A percentile compares a stretch with the other conserved stretches of the same genome.
Evolutionary conservation across 148 eudicot genomes (phyloP).

Genomic region (Vaccinium darrowii): DNA sequence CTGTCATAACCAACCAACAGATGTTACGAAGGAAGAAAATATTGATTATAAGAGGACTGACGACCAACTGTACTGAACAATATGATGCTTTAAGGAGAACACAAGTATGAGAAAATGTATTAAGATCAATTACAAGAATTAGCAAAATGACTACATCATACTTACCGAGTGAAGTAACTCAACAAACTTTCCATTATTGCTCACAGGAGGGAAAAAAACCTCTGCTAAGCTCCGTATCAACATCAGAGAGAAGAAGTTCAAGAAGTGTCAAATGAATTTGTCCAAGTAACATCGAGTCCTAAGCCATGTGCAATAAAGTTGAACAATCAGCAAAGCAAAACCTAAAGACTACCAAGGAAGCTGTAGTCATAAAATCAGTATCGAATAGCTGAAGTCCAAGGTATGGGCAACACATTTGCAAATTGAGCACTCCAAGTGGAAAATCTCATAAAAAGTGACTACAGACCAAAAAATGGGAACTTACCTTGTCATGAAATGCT

Average conservation of each 20-base stretch:
- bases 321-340: conserved; percentile 10
- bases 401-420: conserved; percentile 13
- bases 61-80: background rate
- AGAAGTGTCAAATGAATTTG: conserved; percentile 74
- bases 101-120: background rate
- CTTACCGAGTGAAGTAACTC: conserved; percentile 71
- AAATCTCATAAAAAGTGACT: background rate
- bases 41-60: background rate
- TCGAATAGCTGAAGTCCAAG: background rate
- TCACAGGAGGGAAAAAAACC: conserved; percentile 44
- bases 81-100: background rate
- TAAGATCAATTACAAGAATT: background rate
- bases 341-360: background rate
- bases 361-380: background rate
- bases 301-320: conserved; percentile 19
- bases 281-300: conserved; percentile 84
- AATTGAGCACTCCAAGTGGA: background rate
- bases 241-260: conserved; percentile 62
- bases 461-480: conserved; percentile 11
- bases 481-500: conserved; percentile 78
- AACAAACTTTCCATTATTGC: conserved; percentile 69
- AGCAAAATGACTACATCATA: background rate
- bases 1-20: background rate
- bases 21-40: background rate
- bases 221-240: conserved; percentile 56